A percentile compares a stretch with the other conserved stretches of the same genome.
These are phyloP conservation scores for Akanthomyces dipterigenus DNA, from an alignment of 2,329 filamentous ascomycete species.

Conservation along the genomic window DNA sequence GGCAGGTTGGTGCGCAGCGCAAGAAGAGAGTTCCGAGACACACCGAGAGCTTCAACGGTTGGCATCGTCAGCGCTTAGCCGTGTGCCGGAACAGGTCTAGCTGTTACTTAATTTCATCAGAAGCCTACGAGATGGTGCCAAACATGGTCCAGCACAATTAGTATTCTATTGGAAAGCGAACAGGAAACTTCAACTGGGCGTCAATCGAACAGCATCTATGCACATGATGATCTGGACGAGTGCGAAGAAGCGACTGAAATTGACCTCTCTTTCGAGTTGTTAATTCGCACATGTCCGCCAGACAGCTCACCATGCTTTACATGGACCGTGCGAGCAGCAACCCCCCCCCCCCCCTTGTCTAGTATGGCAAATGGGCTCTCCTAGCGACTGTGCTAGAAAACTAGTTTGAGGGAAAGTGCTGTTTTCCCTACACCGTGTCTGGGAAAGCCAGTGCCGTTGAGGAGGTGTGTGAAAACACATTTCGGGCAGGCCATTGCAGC, in stretches of 20 bases:
- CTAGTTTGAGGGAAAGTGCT: background rate
- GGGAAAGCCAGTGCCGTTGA: background rate
- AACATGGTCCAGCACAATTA: background rate
- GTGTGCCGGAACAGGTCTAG: background rate
- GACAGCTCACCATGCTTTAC: background rate
- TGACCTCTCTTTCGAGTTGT: background rate
- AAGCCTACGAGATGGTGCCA: background rate
- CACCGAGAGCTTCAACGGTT: constrained; percentile 1
- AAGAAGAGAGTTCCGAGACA: constrained; percentile 4
- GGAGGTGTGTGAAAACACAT: background rate
- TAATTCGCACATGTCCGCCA: background rate
- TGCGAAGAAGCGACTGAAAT: background rate
- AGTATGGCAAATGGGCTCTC: background rate
- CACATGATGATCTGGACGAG: background rate
- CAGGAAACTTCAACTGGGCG: background rate
- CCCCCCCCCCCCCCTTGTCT: background rate
- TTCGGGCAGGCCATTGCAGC: background rate
- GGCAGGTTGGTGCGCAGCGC: background rate
- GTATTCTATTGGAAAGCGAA: background rate
- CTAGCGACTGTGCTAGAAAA: too few relatives aligned
- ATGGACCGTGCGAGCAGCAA: constrained; percentile 1
- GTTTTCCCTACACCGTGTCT: background rate
- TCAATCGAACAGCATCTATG: background rate
- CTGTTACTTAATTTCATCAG: too few relatives aligned
- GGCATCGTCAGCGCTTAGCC: background rate